These are phyloP conservation scores for Tephrocybe sp. DNA, from an alignment of 768 basidiomycete species.

Conservation along the genomic window DNA sequence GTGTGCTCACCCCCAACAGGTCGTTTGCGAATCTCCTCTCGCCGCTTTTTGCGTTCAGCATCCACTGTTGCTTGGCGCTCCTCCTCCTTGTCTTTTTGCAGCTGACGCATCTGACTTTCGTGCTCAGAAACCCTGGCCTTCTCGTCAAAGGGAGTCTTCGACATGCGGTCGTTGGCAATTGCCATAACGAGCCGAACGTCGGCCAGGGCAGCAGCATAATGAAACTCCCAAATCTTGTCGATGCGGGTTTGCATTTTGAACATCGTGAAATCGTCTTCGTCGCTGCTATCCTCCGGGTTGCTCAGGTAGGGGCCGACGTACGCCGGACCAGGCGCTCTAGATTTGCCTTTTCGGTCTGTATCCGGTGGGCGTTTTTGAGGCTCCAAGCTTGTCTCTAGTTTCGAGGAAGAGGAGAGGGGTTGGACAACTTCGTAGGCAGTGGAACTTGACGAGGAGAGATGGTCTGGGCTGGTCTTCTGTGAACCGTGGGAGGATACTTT, in stretches of 20 bases:
- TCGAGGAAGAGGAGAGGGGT: conserved; percentile 9
- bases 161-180: conserved; percentile 35
- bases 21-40: conserved; percentile 27
- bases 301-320: conserved; percentile 35
- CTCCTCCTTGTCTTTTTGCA: conserved; percentile 47
- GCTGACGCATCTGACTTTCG: conserved; percentile 34
- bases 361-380: conserved; percentile 22
- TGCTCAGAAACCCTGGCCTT: conserved; percentile 34
- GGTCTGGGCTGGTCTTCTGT: conserved; percentile 23
- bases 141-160: conserved; percentile 31
- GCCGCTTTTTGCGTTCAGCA: conserved; percentile 36
- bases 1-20: conserved; percentile 16
- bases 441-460: conserved; percentile 16
- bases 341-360: conserved; percentile 16
- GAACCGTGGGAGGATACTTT: conserved; percentile 25
- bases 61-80: conserved; percentile 45
- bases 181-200: conserved; percentile 41
- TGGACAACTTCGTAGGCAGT: conserved; percentile 26
- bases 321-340: conserved; percentile 24
- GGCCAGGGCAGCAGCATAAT: conserved; percentile 42
- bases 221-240: conserved; percentile 50
- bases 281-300: conserved; percentile 29
- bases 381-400: conserved; percentile 7
- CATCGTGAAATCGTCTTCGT: conserved; percentile 40
- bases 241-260: conserved; percentile 48